Evolutionary conservation across 2,329 filamentous ascomycete genomes (phyloP).

Genomic region (Hypomyces rosellus): DNA sequence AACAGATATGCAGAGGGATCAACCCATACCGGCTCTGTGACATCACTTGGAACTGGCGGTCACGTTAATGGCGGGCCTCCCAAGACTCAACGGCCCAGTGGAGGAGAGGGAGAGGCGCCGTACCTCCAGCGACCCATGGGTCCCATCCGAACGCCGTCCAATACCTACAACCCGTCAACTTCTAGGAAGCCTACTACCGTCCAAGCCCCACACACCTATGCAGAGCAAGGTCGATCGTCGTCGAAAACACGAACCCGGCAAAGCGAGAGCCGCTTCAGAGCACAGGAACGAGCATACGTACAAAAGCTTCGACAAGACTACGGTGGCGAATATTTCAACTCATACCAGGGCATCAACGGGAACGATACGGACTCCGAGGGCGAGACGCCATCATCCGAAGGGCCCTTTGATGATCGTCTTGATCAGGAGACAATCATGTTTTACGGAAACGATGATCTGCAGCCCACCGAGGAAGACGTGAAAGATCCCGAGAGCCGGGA

Average conservation of each 20-base stretch:
- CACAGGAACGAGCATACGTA: constrained; percentile 87
- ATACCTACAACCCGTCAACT: constrained; percentile 68
- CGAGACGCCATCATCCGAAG: constrained; percentile 80
- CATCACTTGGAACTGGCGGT: constrained; percentile 34
- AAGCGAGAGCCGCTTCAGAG: constrained; percentile 41
- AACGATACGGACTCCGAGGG: constrained; percentile 84
- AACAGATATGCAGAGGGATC: constrained; percentile 37
- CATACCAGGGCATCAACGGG: constrained; percentile 54
- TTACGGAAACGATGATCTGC: constrained; percentile 81
- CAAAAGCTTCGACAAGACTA: constrained; percentile 79
- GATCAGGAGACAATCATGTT: constrained; percentile 92
- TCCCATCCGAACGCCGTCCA: constrained; percentile 68
- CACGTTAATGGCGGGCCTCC: constrained; percentile 34
- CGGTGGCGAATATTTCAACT: constrained; percentile 57
- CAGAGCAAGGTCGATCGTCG: constrained; percentile 41
- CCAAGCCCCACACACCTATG: constrained; percentile 36
- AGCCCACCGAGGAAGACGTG: constrained; percentile 83
- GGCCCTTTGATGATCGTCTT: constrained; percentile 77
- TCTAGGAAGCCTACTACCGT: constrained; percentile 43
- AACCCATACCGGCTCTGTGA: constrained; percentile 35
- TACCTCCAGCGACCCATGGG: constrained; percentile 61
- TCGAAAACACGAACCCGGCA: constrained; percentile 45
- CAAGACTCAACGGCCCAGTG: constrained; percentile 33
- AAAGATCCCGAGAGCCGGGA: constrained; percentile 84
- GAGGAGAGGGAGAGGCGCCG: constrained; percentile 7